Percentiles rank a stretch among this genome's conserved stretches.
phyloP scores from a whole-genome alignment of 441 rosid species.

The Aquilaria agallochum region DNA sequence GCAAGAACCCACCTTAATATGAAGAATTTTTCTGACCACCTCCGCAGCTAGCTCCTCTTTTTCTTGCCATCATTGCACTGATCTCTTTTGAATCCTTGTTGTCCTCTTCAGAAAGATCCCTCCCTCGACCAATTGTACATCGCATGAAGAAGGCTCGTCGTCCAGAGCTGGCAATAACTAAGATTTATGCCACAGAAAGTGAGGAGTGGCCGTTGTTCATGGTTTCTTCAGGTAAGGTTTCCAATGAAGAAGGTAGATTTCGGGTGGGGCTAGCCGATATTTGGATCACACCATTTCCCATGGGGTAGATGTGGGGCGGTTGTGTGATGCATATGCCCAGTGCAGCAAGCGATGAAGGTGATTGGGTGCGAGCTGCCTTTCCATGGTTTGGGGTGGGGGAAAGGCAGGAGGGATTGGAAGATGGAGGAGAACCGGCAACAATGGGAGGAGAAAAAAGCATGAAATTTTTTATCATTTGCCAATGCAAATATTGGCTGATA shows the following conservation, averaged over 20 bases:
- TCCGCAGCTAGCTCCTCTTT: constrained; percentile 19
- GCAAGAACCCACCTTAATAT: too few species aligned
- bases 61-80: constrained; percentile 53
- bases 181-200: constrained; percentile 33
- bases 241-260: constrained; percentile 49
- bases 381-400: too few species aligned
- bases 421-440: too few species aligned
- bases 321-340: constrained; percentile 92
- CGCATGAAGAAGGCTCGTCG: constrained; percentile 68
- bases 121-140: constrained; percentile 47
- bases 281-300: constrained; percentile 83
- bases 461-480: too few species aligned
- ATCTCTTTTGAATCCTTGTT: constrained; percentile 63
- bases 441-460: too few species aligned
- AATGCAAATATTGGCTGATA: fast-evolving
- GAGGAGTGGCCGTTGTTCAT: constrained; percentile 67
- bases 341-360: constrained; percentile 37
- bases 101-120: constrained; percentile 34
- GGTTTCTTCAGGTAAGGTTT: constrained; percentile 75
- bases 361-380: constrained; percentile 38
- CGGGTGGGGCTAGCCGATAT: constrained; percentile 75
- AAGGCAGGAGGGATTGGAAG: too few species aligned
- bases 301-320: constrained; percentile 70
- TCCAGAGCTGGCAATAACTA: constrained; percentile 47
- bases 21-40: too few species aligned